Evolutionary conservation across 495 filamentous ascomycete genomes (phyloP).

Genomic region (Penicillium angulare): DNA sequence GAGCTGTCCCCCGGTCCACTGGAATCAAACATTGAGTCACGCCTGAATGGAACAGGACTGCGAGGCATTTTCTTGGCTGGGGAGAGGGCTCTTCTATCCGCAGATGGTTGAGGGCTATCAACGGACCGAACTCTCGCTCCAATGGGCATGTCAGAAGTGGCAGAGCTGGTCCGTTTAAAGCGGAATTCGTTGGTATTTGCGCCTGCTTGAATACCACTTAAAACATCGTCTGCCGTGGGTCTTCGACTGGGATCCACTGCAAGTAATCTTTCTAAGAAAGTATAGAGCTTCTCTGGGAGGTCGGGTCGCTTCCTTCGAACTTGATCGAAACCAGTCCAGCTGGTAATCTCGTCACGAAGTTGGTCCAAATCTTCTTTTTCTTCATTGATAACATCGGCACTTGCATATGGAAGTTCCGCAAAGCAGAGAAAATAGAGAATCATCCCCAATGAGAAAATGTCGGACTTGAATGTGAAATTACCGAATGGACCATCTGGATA

Average conservation of each 20-base stretch:
- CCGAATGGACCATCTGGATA: constrained; percentile 67
- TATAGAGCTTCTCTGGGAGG: constrained; percentile 82
- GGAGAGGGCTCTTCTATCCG: constrained; percentile 30
- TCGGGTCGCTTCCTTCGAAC: constrained; percentile 70
- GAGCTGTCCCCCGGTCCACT: constrained; percentile 19
- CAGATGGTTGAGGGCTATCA: constrained; percentile 41
- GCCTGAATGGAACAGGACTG: constrained; percentile 25
- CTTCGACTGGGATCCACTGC: constrained; percentile 73
- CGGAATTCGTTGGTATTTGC: constrained; percentile 56
- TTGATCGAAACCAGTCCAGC: constrained; percentile 84
- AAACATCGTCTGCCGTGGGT: constrained; percentile 83
- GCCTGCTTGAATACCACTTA: constrained; percentile 77
- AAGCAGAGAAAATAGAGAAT: constrained; percentile 98
- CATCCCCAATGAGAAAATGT: constrained; percentile 97
- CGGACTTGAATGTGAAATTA: constrained; percentile 93
- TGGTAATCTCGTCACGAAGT: constrained; percentile 80
- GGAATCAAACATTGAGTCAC: constrained; percentile 32
- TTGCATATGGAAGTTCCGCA: constrained; percentile 78
- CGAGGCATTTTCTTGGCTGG: constrained; percentile 28
- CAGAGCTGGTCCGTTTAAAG: constrained; percentile 44
- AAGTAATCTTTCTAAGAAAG: constrained; percentile 75
- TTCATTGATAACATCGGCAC: constrained; percentile 81
- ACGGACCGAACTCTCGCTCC: constrained; percentile 57
- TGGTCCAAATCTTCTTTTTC: constrained; percentile 88
- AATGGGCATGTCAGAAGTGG: constrained; percentile 51